Conservation (phyloP, 2,329 filamentous ascomycete species). For the Xylaria multiplex region DNA sequence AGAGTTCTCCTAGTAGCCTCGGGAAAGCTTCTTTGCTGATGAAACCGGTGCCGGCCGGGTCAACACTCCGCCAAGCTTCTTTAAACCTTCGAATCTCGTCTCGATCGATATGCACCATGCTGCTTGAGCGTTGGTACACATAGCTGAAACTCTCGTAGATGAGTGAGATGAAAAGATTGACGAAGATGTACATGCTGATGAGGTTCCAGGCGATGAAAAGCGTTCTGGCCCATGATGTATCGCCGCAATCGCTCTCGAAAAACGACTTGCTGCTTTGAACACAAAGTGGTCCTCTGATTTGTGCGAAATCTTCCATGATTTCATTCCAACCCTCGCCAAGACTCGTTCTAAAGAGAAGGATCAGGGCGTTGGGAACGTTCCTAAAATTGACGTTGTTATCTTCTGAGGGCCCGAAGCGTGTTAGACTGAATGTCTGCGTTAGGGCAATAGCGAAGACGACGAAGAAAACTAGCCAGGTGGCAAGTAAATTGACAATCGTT, state of each 20-base stretch:
- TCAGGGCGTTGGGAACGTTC: slow-evolving; percentile 91
- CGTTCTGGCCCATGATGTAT: slow-evolving; percentile 84
- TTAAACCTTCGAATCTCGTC: slow-evolving; percentile 98
- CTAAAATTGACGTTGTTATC: slow-evolving; percentile 88
- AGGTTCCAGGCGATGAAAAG: slow-evolving; percentile 99
- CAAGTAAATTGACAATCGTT: slow-evolving; percentile 88
- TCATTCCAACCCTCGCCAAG: slow-evolving; percentile 96
- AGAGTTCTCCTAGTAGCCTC: slow-evolving; percentile 87
- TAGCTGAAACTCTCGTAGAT: slow-evolving; percentile 99
- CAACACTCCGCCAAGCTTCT: slow-evolving; percentile 95
- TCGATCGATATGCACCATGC: slow-evolving; percentile 87
- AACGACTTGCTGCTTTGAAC: slow-evolving; percentile 74
- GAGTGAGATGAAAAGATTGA: slow-evolving; percentile 96
- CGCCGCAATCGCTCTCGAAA: slow-evolving; percentile 92
- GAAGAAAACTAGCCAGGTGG: slow-evolving; percentile 97
- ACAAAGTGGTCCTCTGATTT: slow-evolving; percentile 81
- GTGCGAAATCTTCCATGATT: slow-evolving; percentile 95
- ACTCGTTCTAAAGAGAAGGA: slow-evolving; percentile 92
- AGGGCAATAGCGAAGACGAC: slow-evolving; percentile 95
- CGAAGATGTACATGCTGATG: slow-evolving; percentile 99
- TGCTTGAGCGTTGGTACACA: slow-evolving; percentile 95
- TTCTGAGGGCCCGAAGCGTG: slow-evolving; percentile 80
- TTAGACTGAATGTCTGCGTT: slow-evolving; percentile 95
- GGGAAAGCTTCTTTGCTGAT: slow-evolving; percentile 92
- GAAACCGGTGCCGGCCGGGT: slow-evolving; percentile 89